Evolutionary conservation across 208 protist genomes (phyloP), one percentile per base, ranked within the genome.

Genomic region (Acanthamoeba royreba): DNA sequence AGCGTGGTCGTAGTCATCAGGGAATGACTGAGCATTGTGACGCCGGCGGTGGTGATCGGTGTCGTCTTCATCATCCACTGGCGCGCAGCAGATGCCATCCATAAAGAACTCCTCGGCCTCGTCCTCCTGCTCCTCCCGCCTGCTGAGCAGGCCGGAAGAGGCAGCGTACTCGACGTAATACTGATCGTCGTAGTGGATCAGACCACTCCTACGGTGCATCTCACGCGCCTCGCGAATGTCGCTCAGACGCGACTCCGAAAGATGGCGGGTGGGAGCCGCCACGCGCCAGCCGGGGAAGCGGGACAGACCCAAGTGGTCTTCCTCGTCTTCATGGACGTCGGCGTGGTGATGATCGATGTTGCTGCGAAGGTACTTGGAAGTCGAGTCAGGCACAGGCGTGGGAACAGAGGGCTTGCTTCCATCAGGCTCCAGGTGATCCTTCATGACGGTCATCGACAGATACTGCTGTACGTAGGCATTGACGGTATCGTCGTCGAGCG

Each of bases 241-340:
- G 5, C 38, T 19, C 31, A 85, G 38, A 45, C 74, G 74, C 43
- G 38, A 19, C 25, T 47, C 43, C 9, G 74, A 53, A 0, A 85
- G 43, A 45, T 28, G 42, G 40, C 74, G 74, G 2, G 19, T 85
- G 31, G 74, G 74, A 11, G 31, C 43, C 28, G 11, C 43, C 42
- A 85, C 74, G 43, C 35, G 74, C 74, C 69, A 79, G 69, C 69
- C 69, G 31, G 69, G 69, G 69, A 79, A 79, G 69, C 69, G 69
- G 69, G 69, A 9, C 25, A 79, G 69, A 19, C 69, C 69, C 19
- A 69, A 8, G 58, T 69, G 7, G n/a, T 69, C 7, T 11, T 31
- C 42, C 5, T 69, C 58, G n/a, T 69, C 58, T n/a, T 58, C 49
- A 22, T 58, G 49, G 15, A 22, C 49, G 22, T 58, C 15, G 69